Conservation (phyloP, 345 rosid genomes). For the Psidium friedrichsthalianum region DNA sequence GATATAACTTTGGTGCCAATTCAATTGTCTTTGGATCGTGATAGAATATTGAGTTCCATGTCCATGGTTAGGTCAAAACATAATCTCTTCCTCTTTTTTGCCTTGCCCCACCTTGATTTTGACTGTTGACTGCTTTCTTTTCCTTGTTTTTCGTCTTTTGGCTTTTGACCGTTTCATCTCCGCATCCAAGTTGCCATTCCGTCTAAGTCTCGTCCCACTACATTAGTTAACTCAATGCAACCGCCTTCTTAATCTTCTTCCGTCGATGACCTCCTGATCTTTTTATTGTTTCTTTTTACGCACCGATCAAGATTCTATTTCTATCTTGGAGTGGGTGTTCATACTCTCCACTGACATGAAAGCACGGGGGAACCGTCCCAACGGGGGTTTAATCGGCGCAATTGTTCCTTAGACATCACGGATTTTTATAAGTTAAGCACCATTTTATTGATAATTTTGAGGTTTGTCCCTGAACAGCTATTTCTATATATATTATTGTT, state of each 20-base stretch:
- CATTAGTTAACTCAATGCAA: not conserved
- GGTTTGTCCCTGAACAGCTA: too few species aligned
- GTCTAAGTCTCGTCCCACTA: not conserved
- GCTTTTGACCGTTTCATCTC: not conserved
- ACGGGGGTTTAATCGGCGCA: too few species aligned
- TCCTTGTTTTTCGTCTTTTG: not conserved
- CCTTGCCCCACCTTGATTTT: not conserved
- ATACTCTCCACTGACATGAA: too few species aligned
- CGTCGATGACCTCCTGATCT: not conserved
- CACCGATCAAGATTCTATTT: not conserved
- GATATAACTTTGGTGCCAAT: not conserved
- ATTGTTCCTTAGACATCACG: too few species aligned
- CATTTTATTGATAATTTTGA: too few species aligned
- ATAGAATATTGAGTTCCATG: not conserved
- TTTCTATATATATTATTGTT: too few species aligned
- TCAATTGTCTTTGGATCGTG: not conserved
- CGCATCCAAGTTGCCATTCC: not conserved
- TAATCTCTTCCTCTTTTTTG: not conserved
- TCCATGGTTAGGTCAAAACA: not conserved
- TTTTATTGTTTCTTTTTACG: not conserved
- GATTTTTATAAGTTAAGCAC: too few species aligned
- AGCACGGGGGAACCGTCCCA: too few species aligned
- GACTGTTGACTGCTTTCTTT: not conserved
- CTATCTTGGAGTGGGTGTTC: not conserved
- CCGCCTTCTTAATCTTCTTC: not conserved